Percentiles rank a stretch among this genome's conserved stretches.
These are phyloP conservation scores for Otatea glauca DNA, from an alignment of 176 grass and related monocot genomes.

Conservation along the genomic window DNA sequence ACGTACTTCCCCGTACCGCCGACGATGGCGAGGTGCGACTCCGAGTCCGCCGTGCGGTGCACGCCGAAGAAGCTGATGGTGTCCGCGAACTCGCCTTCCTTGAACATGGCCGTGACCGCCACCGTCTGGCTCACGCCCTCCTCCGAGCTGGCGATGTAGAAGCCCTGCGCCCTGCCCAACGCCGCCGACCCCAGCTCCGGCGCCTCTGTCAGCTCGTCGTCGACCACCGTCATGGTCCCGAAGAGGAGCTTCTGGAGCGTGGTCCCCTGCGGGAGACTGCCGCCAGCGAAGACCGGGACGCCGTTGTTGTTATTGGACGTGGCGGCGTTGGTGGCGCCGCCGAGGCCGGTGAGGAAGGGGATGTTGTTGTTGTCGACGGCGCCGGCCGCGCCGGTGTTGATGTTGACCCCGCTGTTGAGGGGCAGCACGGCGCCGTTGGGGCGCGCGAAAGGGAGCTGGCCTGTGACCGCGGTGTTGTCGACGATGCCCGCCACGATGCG, in stretches of 20 bases:
- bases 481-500: slow-evolving; percentile 70
- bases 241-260: slow-evolving; percentile 68
- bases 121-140: slow-evolving; percentile 74
- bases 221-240: slow-evolving; percentile 72
- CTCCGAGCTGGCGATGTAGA: slow-evolving; percentile 66
- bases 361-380: slow-evolving; percentile 77
- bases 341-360: slow-evolving; percentile 73
- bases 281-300: slow-evolving; percentile 63
- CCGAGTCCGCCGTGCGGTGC: slow-evolving; percentile 65
- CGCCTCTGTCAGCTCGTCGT: slow-evolving; percentile 72
- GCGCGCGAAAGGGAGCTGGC: slow-evolving; percentile 62
- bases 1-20: slow-evolving; percentile 65
- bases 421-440: slow-evolving; percentile 65
- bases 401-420: slow-evolving; percentile 59
- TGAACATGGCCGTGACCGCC: slow-evolving; percentile 66
- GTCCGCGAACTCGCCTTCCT: slow-evolving; percentile 55
- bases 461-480: slow-evolving; percentile 52
- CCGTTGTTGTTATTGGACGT: slow-evolving; percentile 29
- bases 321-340: slow-evolving; percentile 60
- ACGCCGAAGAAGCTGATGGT: slow-evolving; percentile 80
- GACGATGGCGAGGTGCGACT: slow-evolving; percentile 67
- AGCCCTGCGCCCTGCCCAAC: slow-evolving; percentile 66
- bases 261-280: slow-evolving; percentile 61
- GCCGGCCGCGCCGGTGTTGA: slow-evolving; percentile 50
- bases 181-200: slow-evolving; percentile 53